phyloP scores from a whole-genome alignment of 2,329 filamentous ascomycete genomes.

The Didymella pomorum region DNA sequence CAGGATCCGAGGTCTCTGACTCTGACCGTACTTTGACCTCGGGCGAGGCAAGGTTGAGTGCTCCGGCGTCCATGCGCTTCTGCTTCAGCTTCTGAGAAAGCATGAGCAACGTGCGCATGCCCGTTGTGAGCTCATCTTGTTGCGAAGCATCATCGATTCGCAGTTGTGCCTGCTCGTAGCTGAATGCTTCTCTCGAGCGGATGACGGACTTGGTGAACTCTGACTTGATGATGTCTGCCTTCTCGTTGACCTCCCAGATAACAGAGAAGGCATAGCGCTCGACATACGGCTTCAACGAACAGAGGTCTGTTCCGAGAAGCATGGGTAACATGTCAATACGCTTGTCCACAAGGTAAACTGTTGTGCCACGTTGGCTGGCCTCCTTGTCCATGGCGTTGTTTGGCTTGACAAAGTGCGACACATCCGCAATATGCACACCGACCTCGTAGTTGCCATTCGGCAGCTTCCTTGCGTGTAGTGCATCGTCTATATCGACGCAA shows the following conservation, averaged over 20 bases:
- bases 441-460: conserved; percentile 96
- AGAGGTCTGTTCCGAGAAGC: conserved; percentile 93
- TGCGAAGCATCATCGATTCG: conserved; percentile 90
- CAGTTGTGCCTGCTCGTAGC: conserved; percentile 94
- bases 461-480: conserved; percentile 82
- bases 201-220: conserved; percentile 98
- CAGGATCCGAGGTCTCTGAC: conserved; percentile 93
- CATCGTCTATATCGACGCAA: conserved; percentile 98
- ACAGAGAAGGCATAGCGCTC: conserved; percentile 70
- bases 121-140: conserved; percentile 85
- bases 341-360: conserved; percentile 97
- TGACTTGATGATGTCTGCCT: conserved; percentile 85
- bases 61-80: conserved; percentile 93
- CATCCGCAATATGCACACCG: conserved; percentile 97
- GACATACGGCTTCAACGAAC: conserved; percentile 97
- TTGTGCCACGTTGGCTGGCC: conserved; percentile 91
- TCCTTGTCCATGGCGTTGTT: conserved; percentile 97
- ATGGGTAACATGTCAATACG: conserved; percentile 99
- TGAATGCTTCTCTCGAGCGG: conserved; percentile 94
- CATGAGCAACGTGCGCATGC: conserved; percentile 85
- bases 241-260: conserved; percentile 80
- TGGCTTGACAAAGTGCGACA: conserved; percentile 98
- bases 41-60: conserved; percentile 93
- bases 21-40: conserved; percentile 96
- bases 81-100: conserved; percentile 93